phyloP scores from a whole-genome alignment of 1,139 yeast species.

The Yamadazyma dushanensis region DNA sequence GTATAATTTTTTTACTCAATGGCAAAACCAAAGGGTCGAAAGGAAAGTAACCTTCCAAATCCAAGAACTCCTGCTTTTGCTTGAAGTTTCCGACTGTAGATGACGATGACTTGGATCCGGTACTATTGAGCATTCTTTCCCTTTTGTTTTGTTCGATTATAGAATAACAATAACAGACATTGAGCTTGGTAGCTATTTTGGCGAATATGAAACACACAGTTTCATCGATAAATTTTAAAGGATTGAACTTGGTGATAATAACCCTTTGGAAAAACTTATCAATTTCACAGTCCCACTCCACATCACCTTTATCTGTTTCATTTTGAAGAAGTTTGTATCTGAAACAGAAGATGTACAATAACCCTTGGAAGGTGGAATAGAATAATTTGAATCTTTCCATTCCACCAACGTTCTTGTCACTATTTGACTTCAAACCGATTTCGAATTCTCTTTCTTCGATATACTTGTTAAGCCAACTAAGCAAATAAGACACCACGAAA shows the following conservation, averaged over 20 bases:
- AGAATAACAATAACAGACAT: conserved; percentile 90
- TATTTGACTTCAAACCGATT: conserved; percentile 45
- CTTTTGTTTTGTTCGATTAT: conserved; percentile 89
- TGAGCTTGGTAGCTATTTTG: conserved; percentile 83
- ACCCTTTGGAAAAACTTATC: conserved; percentile 87
- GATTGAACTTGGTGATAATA: conserved; percentile 87
- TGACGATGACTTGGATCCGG: conserved; percentile 19
- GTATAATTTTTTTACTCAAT: conserved; percentile 49
- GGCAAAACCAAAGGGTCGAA: conserved; percentile 88
- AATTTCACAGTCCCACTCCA: conserved; percentile 77
- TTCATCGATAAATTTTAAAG: conserved; percentile 89
- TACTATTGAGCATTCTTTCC: conserved; percentile 45
- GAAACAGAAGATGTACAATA: conserved; percentile 89
- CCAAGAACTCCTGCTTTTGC: conserved; percentile 76
- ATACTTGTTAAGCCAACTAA: conserved; percentile 81
- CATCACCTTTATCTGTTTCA: conserved; percentile 22
- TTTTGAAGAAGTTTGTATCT: conserved; percentile 62
- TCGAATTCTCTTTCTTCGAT: conserved; percentile 82
- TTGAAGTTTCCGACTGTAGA: conserved; percentile 42
- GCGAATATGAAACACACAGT: conserved; percentile 95
- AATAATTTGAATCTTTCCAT: conserved; percentile 83
- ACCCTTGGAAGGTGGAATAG: conserved; percentile 91
- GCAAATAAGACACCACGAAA: conserved; percentile 74
- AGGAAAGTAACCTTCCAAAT: conserved; percentile 90
- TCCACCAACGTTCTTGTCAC: conserved; percentile 42